phyloP scores from a whole-genome alignment of 2,329 filamentous ascomycete genomes.

The Ophiocordyceps sinensis region DNA sequence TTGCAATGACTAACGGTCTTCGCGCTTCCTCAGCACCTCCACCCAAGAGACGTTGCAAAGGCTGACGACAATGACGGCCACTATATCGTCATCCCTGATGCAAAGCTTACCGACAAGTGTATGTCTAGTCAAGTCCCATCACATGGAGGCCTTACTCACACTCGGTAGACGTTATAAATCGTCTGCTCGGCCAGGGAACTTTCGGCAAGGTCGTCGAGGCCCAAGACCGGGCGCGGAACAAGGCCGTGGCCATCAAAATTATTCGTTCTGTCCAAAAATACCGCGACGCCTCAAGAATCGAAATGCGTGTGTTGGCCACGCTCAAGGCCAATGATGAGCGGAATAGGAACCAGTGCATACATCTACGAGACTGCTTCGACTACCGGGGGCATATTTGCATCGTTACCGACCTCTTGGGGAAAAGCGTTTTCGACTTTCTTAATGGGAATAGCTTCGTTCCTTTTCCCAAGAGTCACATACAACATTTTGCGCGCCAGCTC shows the following conservation, averaged over 20 bases:
- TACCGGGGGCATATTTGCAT: conserved; percentile 94
- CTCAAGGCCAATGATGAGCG: conserved; percentile 80
- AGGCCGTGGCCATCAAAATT: conserved; percentile 86
- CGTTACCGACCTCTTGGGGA: conserved; percentile 64
- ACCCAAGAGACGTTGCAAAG: conserved; percentile 45
- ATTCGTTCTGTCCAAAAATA: conserved; percentile 98
- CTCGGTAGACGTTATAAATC: conserved; percentile 64
- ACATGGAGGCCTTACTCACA: background rate
- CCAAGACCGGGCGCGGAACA: conserved; percentile 61
- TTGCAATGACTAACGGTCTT: background rate
- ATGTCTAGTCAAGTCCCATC: conserved; percentile 23
- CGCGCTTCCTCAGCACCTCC: conserved; percentile 12
- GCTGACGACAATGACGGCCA: conserved; percentile 95
- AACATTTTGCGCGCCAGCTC: conserved; percentile 87
- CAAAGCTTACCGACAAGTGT: conserved; percentile 81
- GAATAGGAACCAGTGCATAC: conserved; percentile 93
- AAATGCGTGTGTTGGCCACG: conserved; percentile 82
- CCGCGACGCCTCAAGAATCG: conserved; percentile 87
- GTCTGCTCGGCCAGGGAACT: conserved; percentile 86
- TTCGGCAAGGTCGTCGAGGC: conserved; percentile 98
- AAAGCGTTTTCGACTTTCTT: conserved; percentile 96
- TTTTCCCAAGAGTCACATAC: conserved; percentile 96
- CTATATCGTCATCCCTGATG: conserved; percentile 83
- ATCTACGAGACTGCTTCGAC: conserved; percentile 92
- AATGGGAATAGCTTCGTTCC: conserved; percentile 93